phyloP scores from a whole-genome alignment of 2,329 filamentous ascomycete genomes.

The Hymenoscyphus salicellus region DNA sequence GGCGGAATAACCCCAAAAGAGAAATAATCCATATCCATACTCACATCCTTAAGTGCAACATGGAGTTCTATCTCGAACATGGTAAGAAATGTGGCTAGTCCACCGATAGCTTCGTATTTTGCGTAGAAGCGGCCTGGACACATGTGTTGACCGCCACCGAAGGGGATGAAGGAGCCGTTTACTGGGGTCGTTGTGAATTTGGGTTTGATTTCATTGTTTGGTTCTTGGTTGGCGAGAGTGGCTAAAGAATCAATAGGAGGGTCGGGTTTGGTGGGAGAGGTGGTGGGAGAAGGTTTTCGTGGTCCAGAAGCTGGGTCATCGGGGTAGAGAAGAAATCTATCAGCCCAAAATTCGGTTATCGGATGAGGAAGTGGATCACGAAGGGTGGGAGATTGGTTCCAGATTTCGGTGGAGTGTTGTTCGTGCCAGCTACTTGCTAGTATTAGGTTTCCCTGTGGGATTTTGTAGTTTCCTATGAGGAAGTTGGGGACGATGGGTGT shows the following conservation, averaged over 20 bases:
- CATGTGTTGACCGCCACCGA: constrained; percentile 36
- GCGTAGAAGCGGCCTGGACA: constrained; percentile 40
- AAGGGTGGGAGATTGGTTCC: constrained; percentile 28
- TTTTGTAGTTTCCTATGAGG: constrained; percentile 30
- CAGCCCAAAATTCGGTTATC: constrained; percentile 33
- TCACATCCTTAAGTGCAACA: constrained; percentile 2
- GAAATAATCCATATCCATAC: constrained; percentile 24
- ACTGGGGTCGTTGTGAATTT: constrained; percentile 31
- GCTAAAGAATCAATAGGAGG: background rate
- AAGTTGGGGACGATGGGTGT: constrained; percentile 25
- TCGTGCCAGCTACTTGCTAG: constrained; percentile 30
- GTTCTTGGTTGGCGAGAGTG: too few relatives aligned
- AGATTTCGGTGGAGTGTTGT: constrained; percentile 22
- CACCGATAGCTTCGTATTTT: constrained; percentile 37
- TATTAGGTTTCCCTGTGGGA: constrained; percentile 31
- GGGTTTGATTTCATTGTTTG: constrained; percentile 12
- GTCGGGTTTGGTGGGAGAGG: background rate
- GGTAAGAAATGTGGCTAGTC: constrained; percentile 34
- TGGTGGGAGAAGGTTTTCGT: background rate
- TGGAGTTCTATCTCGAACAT: constrained; percentile 36
- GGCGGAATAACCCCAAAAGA: constrained; percentile 26
- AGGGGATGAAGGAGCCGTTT: constrained; percentile 37
- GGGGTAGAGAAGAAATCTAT: constrained; percentile 34
- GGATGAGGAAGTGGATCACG: constrained; percentile 20
- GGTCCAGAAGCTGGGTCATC: constrained; percentile 28